Conservation (phyloP, 1,284 basidiomycete genomes). For the Malassezia equina region DNA sequence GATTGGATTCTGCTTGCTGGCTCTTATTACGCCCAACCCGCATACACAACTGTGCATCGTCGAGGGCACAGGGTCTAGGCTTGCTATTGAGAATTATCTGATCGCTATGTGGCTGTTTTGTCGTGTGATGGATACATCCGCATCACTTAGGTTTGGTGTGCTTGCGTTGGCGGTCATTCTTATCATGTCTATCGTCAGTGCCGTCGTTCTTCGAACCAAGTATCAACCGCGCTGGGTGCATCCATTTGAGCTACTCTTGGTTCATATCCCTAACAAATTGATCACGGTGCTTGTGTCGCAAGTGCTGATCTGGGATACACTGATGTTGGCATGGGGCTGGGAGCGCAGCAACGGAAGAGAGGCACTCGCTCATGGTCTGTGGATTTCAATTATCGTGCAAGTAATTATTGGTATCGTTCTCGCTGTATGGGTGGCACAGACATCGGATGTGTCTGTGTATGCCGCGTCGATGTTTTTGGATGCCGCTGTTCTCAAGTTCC, state of each 20-base stretch:
- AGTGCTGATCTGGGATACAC: constrained; percentile 51
- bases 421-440: constrained; percentile 11
- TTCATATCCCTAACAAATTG: constrained; percentile 52
- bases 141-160: constrained; percentile 28
- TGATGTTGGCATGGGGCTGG: constrained; percentile 52
- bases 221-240: constrained; percentile 47
- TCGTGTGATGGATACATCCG: constrained; percentile 55
- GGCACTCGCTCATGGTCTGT: not conserved
- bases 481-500: constrained; percentile 7
- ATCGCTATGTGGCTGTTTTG: constrained; percentile 73
- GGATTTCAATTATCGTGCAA: not conserved
- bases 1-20: constrained; percentile 13
- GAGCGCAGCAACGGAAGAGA: constrained; percentile 15
- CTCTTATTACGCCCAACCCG: constrained; percentile 8
- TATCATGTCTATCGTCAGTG: constrained; percentile 30
- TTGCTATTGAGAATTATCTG: constrained; percentile 69
- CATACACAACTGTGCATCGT: constrained; percentile 16
- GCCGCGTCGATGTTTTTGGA: constrained; percentile 14
- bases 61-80: constrained; percentile 54
- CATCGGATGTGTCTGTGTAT: constrained; percentile 10
- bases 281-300: constrained; percentile 51
- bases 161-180: constrained; percentile 25
- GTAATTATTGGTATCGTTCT: constrained; percentile 2
- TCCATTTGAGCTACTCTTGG: constrained; percentile 52
- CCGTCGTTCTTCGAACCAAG: constrained; percentile 24